A percentile compares a stretch with the other conserved stretches of the same genome.
Conservation (phyloP, 2,329 filamentous ascomycete species). For the Fusarium chuoi region DNA sequence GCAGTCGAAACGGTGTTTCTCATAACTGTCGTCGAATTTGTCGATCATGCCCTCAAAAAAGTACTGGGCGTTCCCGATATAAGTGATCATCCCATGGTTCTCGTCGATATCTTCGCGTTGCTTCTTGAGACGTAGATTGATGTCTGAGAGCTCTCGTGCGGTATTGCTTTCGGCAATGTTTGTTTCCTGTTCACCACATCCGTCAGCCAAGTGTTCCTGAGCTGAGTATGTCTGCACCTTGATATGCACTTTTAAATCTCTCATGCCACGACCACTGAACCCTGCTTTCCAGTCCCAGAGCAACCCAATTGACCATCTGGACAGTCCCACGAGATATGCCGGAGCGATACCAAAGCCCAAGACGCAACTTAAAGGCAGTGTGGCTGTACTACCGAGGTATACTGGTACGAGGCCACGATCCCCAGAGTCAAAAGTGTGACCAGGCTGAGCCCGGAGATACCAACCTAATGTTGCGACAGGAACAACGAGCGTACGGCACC, state of each 20-base stretch:
- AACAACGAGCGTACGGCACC: no score
- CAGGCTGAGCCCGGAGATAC: slow-evolving; percentile 17
- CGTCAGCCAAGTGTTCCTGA: slow-evolving; percentile 25
- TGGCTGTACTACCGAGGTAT: slow-evolving; percentile 1
- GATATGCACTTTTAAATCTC: slow-evolving; percentile 19
- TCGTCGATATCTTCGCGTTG: no score
- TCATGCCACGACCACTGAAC: slow-evolving; percentile 9
- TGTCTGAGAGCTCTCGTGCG: no score
- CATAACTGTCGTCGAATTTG: no score
- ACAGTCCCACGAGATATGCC: slow-evolving; percentile 4
- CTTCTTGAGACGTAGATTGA: no score
- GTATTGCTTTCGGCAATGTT: no score
- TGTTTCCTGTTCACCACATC: slow-evolving; percentile 15
- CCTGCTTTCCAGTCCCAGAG: slow-evolving; percentile 24
- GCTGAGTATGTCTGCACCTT: slow-evolving; percentile 39
- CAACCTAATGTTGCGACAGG: background rate
- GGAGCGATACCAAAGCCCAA: no score
- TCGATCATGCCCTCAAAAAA: no score
- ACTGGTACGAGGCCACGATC: slow-evolving; percentile 12
- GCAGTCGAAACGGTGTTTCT: no score
- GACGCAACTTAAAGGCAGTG: background rate
- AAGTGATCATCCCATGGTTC: no score
- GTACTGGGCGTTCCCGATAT: no score
- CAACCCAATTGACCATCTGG: slow-evolving; percentile 23
- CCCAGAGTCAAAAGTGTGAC: background rate